Percentiles rank a stretch among this genome's conserved stretches.
Evolutionary conservation across 768 basidiomycete species (phyloP).

Genomic region (Basidioascus undulatus): DNA sequence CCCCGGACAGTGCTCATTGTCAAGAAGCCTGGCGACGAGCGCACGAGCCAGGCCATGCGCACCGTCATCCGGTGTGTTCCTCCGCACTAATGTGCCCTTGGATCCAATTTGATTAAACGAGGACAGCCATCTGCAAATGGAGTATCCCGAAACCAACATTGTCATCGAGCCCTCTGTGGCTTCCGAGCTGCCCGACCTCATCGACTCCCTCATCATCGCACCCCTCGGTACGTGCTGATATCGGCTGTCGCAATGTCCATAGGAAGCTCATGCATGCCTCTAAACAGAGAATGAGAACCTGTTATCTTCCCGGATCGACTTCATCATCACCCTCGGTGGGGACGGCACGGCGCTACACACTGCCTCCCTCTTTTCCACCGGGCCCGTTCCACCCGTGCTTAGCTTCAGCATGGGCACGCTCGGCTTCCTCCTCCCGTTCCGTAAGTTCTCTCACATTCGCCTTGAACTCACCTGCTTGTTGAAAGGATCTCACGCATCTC

Average conservation of each 20-base stretch:
- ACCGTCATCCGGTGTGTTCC: conserved; percentile 10
- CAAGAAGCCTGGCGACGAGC: conserved; percentile 18
- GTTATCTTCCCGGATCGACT: conserved; percentile 29
- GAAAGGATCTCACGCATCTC: no score
- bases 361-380: conserved; percentile 65
- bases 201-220: no score
- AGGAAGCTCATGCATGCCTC: no score
- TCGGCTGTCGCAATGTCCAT: conserved; percentile 24
- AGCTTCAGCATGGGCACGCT: conserved; percentile 84
- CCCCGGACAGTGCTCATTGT: conserved; percentile 15
- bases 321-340: conserved; percentile 77
- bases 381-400: conserved; percentile 76
- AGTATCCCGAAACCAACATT: conserved; percentile 7
- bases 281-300: no score
- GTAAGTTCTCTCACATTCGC: conserved; percentile 27
- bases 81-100: neutral
- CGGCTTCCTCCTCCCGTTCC: conserved; percentile 80
- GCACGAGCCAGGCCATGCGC: conserved; percentile 13
- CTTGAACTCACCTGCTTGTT: neutral
- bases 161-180: conserved; percentile 7
- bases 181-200: neutral
- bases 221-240: neutral
- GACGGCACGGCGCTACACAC: conserved; percentile 89
- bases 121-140: conserved; percentile 5
- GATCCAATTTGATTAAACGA: no score